A percentile compares a stretch with the other conserved stretches of the same genome.
Conservation (phyloP, 2,329 filamentous ascomycete species). For the Fusarium sp. region DNA sequence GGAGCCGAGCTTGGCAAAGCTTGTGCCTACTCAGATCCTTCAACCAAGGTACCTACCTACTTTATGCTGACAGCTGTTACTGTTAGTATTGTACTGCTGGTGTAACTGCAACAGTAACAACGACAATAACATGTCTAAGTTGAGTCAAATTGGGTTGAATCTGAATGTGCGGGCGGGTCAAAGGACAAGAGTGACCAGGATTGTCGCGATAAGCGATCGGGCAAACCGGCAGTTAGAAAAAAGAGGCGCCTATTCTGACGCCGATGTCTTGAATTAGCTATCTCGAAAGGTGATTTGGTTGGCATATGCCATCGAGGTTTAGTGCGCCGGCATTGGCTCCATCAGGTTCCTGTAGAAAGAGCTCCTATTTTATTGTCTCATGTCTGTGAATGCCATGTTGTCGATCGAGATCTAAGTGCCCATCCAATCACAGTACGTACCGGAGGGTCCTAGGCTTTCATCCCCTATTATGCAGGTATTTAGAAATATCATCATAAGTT, state of each 20-base stretch:
- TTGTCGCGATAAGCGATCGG: slow-evolving; percentile 38
- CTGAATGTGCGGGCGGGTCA: slow-evolving; percentile 12
- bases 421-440: too few relatives aligned
- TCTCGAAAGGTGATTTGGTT: neutral
- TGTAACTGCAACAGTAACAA: slow-evolving; percentile 7
- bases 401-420: neutral
- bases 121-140: neutral
- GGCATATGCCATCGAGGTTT: too few relatives aligned
- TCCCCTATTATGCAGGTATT: too few relatives aligned
- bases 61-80: neutral
- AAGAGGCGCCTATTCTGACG: slow-evolving; percentile 17
- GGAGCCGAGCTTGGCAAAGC: slow-evolving; percentile 37
- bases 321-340: too few relatives aligned
- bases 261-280: slow-evolving; percentile 5
- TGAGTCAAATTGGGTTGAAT: slow-evolving; percentile 7
- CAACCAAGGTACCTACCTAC: slow-evolving; percentile 1
- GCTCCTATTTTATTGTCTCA: neutral
- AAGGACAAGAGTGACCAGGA: slow-evolving; percentile 15
- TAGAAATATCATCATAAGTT: too few relatives aligned
- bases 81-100: slow-evolving; percentile 10
- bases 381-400: neutral
- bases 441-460: too few relatives aligned
- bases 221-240: slow-evolving; percentile 26
- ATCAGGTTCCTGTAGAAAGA: too few relatives aligned
- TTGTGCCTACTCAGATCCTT: slow-evolving; percentile 4